Base-by-base conservation (phyloP, 805 yeast genomes). In the Candida odintsovae region DNA sequence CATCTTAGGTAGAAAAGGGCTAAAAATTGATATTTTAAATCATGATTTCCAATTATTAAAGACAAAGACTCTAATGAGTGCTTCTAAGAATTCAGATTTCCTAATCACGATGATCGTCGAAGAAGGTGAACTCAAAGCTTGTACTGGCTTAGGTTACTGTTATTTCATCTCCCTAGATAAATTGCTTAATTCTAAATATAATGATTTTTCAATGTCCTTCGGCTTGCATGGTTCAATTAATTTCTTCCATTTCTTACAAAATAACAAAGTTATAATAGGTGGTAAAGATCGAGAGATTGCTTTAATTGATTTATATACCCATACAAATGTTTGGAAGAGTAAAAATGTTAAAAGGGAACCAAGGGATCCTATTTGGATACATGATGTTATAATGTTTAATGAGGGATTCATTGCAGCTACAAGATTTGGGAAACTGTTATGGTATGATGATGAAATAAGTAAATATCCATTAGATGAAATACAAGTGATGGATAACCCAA, bases 91-190 rank as follows among this genome's bases (percentile, higher is more conserved):
- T 16, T 46, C 55, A 5, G 62, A 58, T 31, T 58, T 58, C 50
- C 55, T 55, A 28, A 45, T 56, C 13, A 44, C 48, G 4, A 12
- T 58, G 10, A 49, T 51, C 20, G 45, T 56, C 6, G 20, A 45
- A 9, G 18, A 39, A 16, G 45, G 37, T 6, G 23, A 44, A 46
- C 41, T 58, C 28, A 52, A 50, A 25, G 57, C 54, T 3, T 56
- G 54, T 42, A 55, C 62, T 6, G 61, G 59, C 12, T 41, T 53
- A 11, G 62, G 62, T 16, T 55, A 52, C n/a, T 53, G 57, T 43
- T 57, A 55, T 33, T 57, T 56, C 42, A 41, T 56, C 1, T 44
- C 47, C 1, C 6, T 56, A 16, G 53, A 50, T 6, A 53, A 44
- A 28, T 25, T 58, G 2, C 31, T 58, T 45, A 48, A 43, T 1